A percentile compares a stretch with the other conserved stretches of the same genome.
Conservation (phyloP, 106 monocot genomes). For the Ottelia alismoides region DNA sequence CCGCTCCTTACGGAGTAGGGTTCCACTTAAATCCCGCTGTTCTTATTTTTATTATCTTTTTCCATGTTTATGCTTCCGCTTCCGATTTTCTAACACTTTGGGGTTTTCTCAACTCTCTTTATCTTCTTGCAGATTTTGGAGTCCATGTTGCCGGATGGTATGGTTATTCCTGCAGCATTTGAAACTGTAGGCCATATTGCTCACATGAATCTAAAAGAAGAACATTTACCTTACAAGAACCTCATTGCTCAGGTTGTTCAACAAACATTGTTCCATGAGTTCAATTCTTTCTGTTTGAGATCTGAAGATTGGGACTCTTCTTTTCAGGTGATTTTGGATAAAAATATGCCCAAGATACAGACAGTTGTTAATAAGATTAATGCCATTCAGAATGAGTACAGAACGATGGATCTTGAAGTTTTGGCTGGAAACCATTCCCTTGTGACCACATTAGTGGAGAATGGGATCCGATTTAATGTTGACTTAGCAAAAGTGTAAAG, state of each 20-base stretch:
- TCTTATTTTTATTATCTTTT: no score
- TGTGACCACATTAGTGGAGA: conserved; percentile 76
- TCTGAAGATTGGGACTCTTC: no score
- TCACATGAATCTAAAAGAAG: conserved; percentile 83
- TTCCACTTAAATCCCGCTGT: no score
- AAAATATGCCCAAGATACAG: conserved; percentile 84
- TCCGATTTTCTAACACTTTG: no score
- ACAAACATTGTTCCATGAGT: not conserved
- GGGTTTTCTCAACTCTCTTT: no score
- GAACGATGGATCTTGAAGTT: conserved; percentile 95
- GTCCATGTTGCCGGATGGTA: conserved; percentile 59
- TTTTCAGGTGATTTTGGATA: conserved; percentile 83
- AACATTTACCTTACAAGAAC: conserved; percentile 76
- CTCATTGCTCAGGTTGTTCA: conserved; percentile 72
- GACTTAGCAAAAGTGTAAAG: conserved; percentile 78
- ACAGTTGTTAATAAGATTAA: conserved; percentile 96
- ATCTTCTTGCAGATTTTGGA: conserved; percentile 72
- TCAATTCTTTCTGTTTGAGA: no score
- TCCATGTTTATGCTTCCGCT: no score
- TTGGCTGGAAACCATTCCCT: conserved; percentile 93
- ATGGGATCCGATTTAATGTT: conserved; percentile 73
- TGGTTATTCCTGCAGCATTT: conserved; percentile 69
- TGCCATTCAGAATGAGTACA: conserved; percentile 81
- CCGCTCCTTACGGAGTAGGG: no score
- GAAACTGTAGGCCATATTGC: conserved; percentile 95